Conservation (phyloP, 1,284 basidiomycete genomes). For the Xanthoconium separans region DNA sequence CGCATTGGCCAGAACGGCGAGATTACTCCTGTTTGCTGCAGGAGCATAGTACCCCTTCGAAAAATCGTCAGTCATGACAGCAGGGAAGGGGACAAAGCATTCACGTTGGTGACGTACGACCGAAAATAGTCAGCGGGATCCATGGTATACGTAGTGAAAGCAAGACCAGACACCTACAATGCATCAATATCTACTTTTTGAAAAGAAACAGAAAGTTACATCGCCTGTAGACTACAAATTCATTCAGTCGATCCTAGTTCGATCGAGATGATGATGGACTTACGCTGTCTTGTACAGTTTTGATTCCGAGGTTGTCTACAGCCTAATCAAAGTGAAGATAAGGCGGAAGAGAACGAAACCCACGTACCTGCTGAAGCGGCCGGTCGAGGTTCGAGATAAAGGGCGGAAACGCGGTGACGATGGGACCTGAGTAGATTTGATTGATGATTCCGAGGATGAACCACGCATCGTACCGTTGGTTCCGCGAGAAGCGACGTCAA, state of each 20-base stretch:
- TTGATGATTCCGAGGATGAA: background rate
- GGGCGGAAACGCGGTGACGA: slow-evolving; percentile 1
- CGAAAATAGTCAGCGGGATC: background rate
- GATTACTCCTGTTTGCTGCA: slow-evolving; percentile 1
- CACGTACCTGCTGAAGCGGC: background rate
- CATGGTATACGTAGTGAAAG: background rate
- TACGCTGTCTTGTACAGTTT: background rate
- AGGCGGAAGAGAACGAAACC: background rate
- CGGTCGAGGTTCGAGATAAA: background rate
- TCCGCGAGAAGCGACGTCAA: background rate
- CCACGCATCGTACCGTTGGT: background rate
- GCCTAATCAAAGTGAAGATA: background rate
- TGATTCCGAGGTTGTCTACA: slow-evolving; percentile 1
- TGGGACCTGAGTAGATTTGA: background rate
- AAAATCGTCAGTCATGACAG: background rate
- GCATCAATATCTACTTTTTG: background rate
- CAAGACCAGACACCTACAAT: background rate
- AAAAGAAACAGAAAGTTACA: background rate
- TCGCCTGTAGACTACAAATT: background rate
- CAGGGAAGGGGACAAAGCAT: background rate
- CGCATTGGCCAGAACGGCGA: background rate
- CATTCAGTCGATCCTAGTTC: background rate
- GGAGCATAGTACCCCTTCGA: background rate
- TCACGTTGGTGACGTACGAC: slow-evolving; percentile 4
- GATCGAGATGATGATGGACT: background rate